Percentiles rank a stretch among this genome's conserved stretches.
Conservation (phyloP, 2,329 filamentous ascomycete genomes). For the Piedraia hortae region DNA sequence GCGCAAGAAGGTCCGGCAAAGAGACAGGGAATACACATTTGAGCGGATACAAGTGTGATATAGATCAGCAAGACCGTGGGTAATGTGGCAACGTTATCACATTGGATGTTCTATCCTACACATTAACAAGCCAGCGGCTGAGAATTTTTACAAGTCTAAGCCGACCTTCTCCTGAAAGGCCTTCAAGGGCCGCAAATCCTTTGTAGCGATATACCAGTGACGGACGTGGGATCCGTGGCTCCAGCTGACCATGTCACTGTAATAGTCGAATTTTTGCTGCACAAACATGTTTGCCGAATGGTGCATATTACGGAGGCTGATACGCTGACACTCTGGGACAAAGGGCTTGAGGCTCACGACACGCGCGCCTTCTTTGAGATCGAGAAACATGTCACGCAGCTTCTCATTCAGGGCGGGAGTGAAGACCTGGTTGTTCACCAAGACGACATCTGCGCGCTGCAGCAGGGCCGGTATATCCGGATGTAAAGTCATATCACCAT, state of each 20-base stretch:
- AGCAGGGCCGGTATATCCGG: constrained; percentile 42
- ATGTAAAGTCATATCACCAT: constrained; percentile 61
- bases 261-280: constrained; percentile 44
- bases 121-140: too few relatives aligned
- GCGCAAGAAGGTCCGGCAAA: too few relatives aligned
- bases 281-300: constrained; percentile 58
- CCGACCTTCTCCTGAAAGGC: too few relatives aligned
- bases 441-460: constrained; percentile 69
- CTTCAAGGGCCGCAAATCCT: constrained; percentile 31
- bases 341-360: constrained; percentile 86
- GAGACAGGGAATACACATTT: too few relatives aligned
- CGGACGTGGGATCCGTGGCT: constrained; percentile 46
- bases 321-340: constrained; percentile 51
- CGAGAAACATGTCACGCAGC: constrained; percentile 69
- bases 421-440: constrained; percentile 97
- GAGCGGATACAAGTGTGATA: too few relatives aligned
- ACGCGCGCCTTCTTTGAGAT: constrained; percentile 69
- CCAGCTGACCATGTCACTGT: constrained; percentile 57
- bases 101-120: too few relatives aligned
- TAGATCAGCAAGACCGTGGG: too few relatives aligned
- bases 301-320: constrained; percentile 45
- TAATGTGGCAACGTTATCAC: too few relatives aligned
- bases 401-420: constrained; percentile 62
- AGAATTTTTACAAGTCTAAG: too few relatives aligned
- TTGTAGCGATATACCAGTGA: constrained; percentile 71